phyloP scores from a whole-genome alignment of 2,329 filamentous ascomycete genomes.

The Nemania abortiva region DNA sequence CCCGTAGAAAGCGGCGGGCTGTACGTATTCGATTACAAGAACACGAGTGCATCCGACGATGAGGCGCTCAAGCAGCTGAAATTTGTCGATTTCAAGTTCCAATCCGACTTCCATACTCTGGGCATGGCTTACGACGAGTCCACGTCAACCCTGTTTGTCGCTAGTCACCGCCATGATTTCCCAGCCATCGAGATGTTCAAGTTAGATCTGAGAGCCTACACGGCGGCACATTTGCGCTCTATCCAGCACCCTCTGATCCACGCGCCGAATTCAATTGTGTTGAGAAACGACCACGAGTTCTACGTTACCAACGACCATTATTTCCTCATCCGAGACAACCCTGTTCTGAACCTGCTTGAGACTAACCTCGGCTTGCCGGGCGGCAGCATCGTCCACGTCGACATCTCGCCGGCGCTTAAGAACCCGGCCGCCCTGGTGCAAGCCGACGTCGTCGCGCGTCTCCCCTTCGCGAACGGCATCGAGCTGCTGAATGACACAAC shows the following conservation, averaged over 20 bases:
- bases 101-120: conserved; percentile 55
- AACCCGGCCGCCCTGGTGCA: conserved; percentile 36
- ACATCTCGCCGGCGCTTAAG: conserved; percentile 39
- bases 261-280: conserved; percentile 55
- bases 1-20: conserved; percentile 49
- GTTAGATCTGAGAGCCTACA: conserved; percentile 51
- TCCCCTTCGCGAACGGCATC: conserved; percentile 59
- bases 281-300: conserved; percentile 53
- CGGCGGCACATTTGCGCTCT: conserved; percentile 53
- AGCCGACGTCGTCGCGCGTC: conserved; percentile 49
- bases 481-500: conserved; percentile 55
- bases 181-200: conserved; percentile 56
- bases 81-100: conserved; percentile 43
- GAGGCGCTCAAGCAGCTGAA: conserved; percentile 44
- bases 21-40: conserved; percentile 55
- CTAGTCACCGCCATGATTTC: conserved; percentile 54
- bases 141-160: conserved; percentile 53
- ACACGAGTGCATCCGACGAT: conserved; percentile 38
- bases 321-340: conserved; percentile 47
- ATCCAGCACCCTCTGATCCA: conserved; percentile 56
- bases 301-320: conserved; percentile 58
- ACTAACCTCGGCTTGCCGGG: conserved; percentile 51
- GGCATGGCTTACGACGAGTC: conserved; percentile 55
- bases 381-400: conserved; percentile 55
- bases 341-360: conserved; percentile 51